Base-by-base conservation (phyloP, 345 rosid species). In the Aquilaria sinensis region DNA sequence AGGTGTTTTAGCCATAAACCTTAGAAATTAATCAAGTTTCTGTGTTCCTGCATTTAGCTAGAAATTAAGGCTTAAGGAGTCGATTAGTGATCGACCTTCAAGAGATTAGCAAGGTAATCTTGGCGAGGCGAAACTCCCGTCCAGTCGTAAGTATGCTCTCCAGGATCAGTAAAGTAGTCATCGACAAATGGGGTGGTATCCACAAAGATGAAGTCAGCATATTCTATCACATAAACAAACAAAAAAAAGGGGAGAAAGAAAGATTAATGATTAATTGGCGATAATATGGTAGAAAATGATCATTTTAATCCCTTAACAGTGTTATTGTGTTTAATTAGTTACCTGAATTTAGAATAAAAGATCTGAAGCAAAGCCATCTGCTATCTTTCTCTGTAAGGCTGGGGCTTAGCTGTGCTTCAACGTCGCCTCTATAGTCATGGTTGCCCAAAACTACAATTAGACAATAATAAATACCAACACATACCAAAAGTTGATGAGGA, bases 341-440 rank as follows among this genome's bases (percentile, higher is more conserved):
- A 75, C 90, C 80, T 23, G 85, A 61, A 51, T 76, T 32, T 10
- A 85, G 66, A 23, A 82, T 56, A 30, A 62, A 80, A 3, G 83
- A 80, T 53, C 90, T 75, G 66, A 67, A 48, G 74, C 87, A 85
- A 51, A 82, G 61, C 90, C 90, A 82, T 70, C 68, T 69, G 57
- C 73, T 64, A 16, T 85, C 87, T 46, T 37, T 76, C 12, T 60
- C 56, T 57, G 65, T 72, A 2, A 85, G 80, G 12, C 61, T 41
- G 2, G 77, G 79, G 58, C 85, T 82, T 37, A 82, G 48, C 58
- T 82, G 90, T 13, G 87, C 90, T 73, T 76, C 83, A 1, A 68
- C 85, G 33, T 82, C 56, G 2, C 87, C 87, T 33, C 90, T 74
- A 6, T 82, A 82, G 65, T 85, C 87, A 67, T 85, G 90, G 70